These are phyloP conservation scores for Schrenkiella parvula DNA, from an alignment of 345 rosid species.

Conservation along the genomic window DNA sequence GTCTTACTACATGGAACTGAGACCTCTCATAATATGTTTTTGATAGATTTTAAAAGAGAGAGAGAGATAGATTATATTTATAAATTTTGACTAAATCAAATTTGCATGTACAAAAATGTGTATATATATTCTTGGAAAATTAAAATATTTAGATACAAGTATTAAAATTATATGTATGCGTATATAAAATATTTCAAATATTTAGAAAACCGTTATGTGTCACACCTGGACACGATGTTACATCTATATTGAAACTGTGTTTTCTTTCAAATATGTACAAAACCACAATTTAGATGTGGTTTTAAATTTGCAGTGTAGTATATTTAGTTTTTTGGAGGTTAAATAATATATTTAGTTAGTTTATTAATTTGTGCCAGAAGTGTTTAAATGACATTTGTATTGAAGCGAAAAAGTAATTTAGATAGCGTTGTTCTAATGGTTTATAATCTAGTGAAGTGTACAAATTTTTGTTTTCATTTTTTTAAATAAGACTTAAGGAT, in stretches of 20 bases:
- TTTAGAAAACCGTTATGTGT: conserved; percentile 7
- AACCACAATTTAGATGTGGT: too few species aligned
- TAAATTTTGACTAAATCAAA: not conserved
- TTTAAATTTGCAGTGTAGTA: not conserved
- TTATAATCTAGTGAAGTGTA: not conserved
- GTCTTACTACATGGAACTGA: conserved; percentile 35
- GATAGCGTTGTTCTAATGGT: not conserved
- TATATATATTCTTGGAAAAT: too few species aligned
- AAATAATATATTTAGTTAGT: not conserved
- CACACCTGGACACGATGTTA: not conserved
- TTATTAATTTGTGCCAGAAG: not conserved
- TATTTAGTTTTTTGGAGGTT: not conserved
- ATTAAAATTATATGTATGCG: not conserved
- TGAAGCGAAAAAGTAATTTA: not conserved
- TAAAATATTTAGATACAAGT: too few species aligned
- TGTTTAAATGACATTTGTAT: not conserved
- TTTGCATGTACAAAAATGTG: not conserved
- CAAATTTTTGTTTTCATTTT: too few species aligned
- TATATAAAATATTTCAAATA: not conserved
- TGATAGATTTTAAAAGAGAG: not conserved
- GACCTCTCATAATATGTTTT: conserved; percentile 9
- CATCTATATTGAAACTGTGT: too few species aligned
- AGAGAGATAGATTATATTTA: not conserved
- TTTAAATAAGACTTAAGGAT: too few species aligned
- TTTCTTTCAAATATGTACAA: too few species aligned